Evolutionary conservation across 371 early-diverging fungal genomes (phyloP).

Genomic region (Mortierella sp.): DNA sequence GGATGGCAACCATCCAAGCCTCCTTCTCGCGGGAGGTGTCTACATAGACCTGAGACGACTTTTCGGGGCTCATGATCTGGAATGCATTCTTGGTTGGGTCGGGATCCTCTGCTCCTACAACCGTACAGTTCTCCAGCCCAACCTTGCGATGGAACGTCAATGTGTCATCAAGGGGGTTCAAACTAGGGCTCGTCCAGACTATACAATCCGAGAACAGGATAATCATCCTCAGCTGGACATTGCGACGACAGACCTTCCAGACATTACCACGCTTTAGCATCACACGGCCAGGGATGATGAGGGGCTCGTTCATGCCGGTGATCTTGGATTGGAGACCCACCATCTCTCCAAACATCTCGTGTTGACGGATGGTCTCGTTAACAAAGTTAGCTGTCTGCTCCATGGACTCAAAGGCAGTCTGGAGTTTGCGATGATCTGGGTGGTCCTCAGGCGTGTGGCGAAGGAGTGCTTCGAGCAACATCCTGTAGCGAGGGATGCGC

Average conservation of each 20-base stretch:
- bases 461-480: constrained; percentile 80
- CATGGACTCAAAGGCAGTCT: constrained; percentile 66
- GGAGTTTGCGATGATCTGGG: constrained; percentile 71
- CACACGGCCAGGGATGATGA: constrained; percentile 77
- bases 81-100: constrained; percentile 60
- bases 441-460: constrained; percentile 73
- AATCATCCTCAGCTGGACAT: constrained; percentile 73
- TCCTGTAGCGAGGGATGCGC: constrained; percentile 85
- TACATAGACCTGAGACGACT: constrained; percentile 78
- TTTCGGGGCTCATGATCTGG: constrained; percentile 79
- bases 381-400: constrained; percentile 79
- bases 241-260: constrained; percentile 78
- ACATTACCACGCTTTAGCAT: constrained; percentile 73
- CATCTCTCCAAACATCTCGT: constrained; percentile 79
- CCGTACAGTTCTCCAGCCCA: constrained; percentile 70
- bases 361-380: constrained; percentile 82
- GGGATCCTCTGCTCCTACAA: constrained; percentile 65
- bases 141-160: constrained; percentile 76
- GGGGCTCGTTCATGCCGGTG: constrained; percentile 65
- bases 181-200: constrained; percentile 71
- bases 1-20: constrained; percentile 74
- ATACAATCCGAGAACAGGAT: constrained; percentile 83
- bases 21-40: constrained; percentile 65
- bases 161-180: constrained; percentile 63
- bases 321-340: constrained; percentile 76